Base-by-base conservation (phyloP, 768 basidiomycete genomes). In the Pisolithus marmoratus region DNA sequence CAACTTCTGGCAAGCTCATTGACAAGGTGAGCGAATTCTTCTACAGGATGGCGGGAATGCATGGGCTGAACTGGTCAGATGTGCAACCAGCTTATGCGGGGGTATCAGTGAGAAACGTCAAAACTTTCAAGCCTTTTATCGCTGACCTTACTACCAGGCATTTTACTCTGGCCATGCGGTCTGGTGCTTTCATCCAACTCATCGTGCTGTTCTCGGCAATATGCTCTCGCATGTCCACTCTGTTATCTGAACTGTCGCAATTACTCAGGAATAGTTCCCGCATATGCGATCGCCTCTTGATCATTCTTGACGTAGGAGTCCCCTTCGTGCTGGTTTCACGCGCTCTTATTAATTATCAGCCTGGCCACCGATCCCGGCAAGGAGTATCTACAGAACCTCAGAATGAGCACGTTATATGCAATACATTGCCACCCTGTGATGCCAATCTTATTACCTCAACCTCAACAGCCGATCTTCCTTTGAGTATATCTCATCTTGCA, bases 171-270 rank as follows among this genome's bases (percentile, higher is more conserved):
- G 77, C 79, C 31, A 78, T 91, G 74, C 85, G 85, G 62, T 77
- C 80, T 1, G 87, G 84, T 17, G 83, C 87, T 17, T 92, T 92
- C 60, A 71, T 86, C 12, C 84, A 85, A 54, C 62, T 87, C 15
- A 66, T 84, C n/a, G 61, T 92, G 43, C 70, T 80, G 5, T 72
- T 90, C 38, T 70, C 74, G 22, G 85, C 82, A 12, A 76, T 87
- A 37, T 68, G 77, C 41, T 84, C 85, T 3, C 76, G 88, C 51
- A 65, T 87, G 62, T 70, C 68, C 23, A 60, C 64, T 4, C 60
- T 85, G 27, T 62, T 74, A 22, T 58, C 64, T 36, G 80, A 82
- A 54, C 54, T 85, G 2, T 58, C 63, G 2, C 72, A 75, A 8
- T 65, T 65, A 38, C 58, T 80, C 5, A 59, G 66, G n/a, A 58